A percentile compares a stretch with the other conserved stretches of the same genome.
These are phyloP conservation scores for Zygnema cylindricum DNA, from an alignment of 139 green algal species.

Conservation along the genomic window DNA sequence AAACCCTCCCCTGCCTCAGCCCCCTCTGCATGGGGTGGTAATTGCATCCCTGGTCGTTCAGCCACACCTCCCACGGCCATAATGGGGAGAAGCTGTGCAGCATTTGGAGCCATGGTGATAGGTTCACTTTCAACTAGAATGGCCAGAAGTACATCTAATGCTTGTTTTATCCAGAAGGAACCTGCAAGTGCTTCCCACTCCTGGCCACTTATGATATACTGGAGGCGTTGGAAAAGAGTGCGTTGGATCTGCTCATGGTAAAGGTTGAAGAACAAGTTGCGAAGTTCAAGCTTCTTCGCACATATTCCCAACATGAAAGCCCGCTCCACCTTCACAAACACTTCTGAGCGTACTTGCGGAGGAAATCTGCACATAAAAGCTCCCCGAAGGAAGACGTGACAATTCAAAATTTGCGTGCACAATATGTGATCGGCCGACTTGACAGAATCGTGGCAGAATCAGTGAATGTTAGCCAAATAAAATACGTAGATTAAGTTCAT, in stretches of 20 bases:
- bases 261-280: slow-evolving; percentile 86
- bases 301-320: slow-evolving; percentile 87
- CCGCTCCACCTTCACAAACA: slow-evolving; percentile 83
- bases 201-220: slow-evolving; percentile 89
- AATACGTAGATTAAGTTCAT: no score
- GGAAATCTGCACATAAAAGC: slow-evolving; percentile 37
- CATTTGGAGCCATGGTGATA: slow-evolving; percentile 92
- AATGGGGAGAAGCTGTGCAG: slow-evolving; percentile 74
- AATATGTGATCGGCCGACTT: background rate
- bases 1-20: background rate
- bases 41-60: slow-evolving; percentile 3
- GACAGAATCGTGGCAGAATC: background rate
- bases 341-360: slow-evolving; percentile 72
- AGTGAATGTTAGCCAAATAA: no score
- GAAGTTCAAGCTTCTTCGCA: slow-evolving; percentile 69
- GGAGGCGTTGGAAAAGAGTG: slow-evolving; percentile 85
- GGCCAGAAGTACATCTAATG: slow-evolving; percentile 88
- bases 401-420: background rate
- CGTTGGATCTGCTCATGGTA: slow-evolving; percentile 79
- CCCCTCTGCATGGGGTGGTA: slow-evolving; percentile 23
- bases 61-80: slow-evolving; percentile 24
- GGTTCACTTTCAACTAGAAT: slow-evolving; percentile 81
- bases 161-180: slow-evolving; percentile 96
- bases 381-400: background rate
- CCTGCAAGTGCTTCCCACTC: slow-evolving; percentile 87